Base-by-base conservation (phyloP, 352 stramenopile species). In the Phytophthora sp. region DNA sequence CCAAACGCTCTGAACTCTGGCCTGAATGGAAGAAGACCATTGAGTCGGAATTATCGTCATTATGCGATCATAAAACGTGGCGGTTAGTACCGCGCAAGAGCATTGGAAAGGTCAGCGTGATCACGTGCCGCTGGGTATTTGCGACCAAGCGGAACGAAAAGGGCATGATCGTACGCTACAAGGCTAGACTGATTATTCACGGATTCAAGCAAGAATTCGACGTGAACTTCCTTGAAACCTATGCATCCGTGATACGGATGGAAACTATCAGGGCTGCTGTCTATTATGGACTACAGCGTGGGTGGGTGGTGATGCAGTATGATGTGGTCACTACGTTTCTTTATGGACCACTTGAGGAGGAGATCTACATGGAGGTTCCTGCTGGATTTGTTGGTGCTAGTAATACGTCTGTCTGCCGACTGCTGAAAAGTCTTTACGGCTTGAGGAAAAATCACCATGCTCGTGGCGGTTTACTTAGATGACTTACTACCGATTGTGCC, bases 201-300 rank as follows among this genome's bases (percentile, higher is more conserved):
- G 55, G 50, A 0, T 45, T 42, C 54, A 71, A 69, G n/a, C 63
- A 70, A 33, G n/a, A 51, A 13, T 73, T 44, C 24, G 68, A 56
- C 2, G 29, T 69, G 2, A 59, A 71, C 29, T 76, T 60, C 13
- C 2, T 20, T 16, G 63, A 73, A 7, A 76, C 53, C 0, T 73
- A 61, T 47, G 41, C 57, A 23, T 50, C 63, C 1, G 35, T 72
- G 7, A 62, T 74, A 8, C 26, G 60, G 4, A 63, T 74, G 4
- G 59, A 66, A 8, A 63, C 47, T 1, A 70, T 74, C 8, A 24
- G 47, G 16, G 33, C 45, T 11, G 60, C 60, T 2, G 56, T 74
- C 9, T 66, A 63, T 36, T 63, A 63, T 20, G 54, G 39, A 4
- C 7, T 66, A 3, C 53, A 60, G 23, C 15, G 26, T 6, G 31